These are phyloP conservation scores for Takashimella koratensis DNA, from an alignment of 1,284 basidiomycete genomes.

Conservation along the genomic window DNA sequence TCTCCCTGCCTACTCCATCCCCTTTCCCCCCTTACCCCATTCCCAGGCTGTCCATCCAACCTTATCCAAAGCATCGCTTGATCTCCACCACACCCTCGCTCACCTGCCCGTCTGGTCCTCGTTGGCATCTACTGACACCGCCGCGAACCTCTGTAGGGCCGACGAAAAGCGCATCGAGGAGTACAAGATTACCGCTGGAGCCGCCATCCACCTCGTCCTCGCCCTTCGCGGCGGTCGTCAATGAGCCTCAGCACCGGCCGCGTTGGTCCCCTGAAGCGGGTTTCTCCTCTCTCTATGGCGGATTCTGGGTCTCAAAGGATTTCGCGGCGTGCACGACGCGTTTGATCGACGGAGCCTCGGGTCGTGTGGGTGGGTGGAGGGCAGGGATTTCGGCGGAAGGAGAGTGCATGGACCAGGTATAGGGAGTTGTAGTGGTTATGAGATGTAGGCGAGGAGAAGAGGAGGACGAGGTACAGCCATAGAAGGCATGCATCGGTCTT, in stretches of 20 bases:
- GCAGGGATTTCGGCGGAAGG: too few relatives aligned
- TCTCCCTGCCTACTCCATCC: slow-evolving; percentile 1
- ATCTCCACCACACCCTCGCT: background rate
- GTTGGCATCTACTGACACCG: background rate
- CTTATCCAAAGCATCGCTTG: too few relatives aligned
- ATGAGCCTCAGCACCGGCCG: slow-evolving; percentile 53
- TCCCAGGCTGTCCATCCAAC: too few relatives aligned
- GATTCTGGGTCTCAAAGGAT: too few relatives aligned
- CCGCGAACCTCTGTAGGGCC: slow-evolving; percentile 44
- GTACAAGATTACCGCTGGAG: slow-evolving; percentile 73
- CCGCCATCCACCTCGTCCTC: slow-evolving; percentile 86
- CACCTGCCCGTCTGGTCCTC: background rate
- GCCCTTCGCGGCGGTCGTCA: slow-evolving; percentile 79
- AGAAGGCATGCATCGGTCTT: background rate
- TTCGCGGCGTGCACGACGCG: too few relatives aligned
- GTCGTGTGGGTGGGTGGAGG: too few relatives aligned
- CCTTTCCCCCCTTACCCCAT: slow-evolving; percentile 51
- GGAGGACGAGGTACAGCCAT: background rate
- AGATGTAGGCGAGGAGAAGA: background rate
- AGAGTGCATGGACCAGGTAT: too few relatives aligned
- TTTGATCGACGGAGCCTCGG: too few relatives aligned
- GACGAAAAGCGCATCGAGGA: slow-evolving; percentile 87
- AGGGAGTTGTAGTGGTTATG: too few relatives aligned
- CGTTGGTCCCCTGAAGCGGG: background rate
- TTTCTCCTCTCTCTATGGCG: background rate